phyloP scores from a whole-genome alignment of 768 basidiomycete species.

The Amanita rubescens region DNA sequence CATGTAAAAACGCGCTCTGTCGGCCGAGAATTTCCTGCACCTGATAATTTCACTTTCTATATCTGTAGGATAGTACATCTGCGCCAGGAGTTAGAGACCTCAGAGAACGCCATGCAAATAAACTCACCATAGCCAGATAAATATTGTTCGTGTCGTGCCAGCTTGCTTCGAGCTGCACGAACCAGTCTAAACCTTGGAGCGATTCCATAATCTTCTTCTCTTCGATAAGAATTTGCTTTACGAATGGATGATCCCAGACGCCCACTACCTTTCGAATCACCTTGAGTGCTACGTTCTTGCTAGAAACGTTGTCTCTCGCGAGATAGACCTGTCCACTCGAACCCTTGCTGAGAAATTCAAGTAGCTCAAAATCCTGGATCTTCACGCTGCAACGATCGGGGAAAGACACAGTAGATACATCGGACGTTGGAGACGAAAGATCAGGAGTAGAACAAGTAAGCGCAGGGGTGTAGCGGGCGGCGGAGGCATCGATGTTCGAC shows the following conservation, averaged over 20 bases:
- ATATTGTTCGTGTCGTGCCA: constrained; percentile 13
- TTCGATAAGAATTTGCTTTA: constrained; percentile 12
- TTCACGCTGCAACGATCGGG: background rate
- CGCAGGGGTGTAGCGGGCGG: background rate
- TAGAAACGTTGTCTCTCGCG: constrained; percentile 18
- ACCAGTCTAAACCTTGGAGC: constrained; percentile 3
- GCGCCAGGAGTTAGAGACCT: background rate
- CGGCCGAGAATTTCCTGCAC: constrained; percentile 16
- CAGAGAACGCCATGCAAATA: background rate
- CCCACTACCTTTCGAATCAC: constrained; percentile 18
- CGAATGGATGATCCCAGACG: constrained; percentile 16
- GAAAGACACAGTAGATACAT: background rate
- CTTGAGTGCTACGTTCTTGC: constrained; percentile 21
- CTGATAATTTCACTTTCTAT: constrained; percentile 24
- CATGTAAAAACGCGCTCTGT: constrained; percentile 25
- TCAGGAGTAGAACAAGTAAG: constrained; percentile 3
- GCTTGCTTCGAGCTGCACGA: constrained; percentile 10
- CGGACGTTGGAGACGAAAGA: background rate
- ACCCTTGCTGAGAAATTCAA: constrained; percentile 24
- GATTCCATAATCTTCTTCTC: constrained; percentile 6
- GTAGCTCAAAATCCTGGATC: background rate
- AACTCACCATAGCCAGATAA: constrained; percentile 11
- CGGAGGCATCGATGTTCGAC: background rate
- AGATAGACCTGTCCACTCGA: constrained; percentile 21
- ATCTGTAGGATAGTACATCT: constrained; percentile 24